Evolutionary conservation across 2,329 filamentous ascomycete genomes (phyloP).

Genomic region (Venturia effusa): DNA sequence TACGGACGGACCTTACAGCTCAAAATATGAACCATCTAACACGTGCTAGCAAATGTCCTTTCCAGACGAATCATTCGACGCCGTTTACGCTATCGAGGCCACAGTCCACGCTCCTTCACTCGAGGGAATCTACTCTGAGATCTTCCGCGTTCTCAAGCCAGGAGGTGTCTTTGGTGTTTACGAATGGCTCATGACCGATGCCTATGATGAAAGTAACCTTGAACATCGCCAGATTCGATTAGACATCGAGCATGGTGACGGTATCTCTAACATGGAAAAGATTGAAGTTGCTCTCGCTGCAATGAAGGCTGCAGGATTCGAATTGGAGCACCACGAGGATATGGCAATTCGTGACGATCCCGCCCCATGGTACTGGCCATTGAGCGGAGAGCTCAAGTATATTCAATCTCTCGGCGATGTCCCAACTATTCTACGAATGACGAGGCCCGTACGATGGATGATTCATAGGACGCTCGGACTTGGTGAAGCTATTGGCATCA

Average conservation of each 20-base stretch:
- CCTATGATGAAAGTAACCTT: conserved; percentile 81
- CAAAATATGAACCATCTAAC: conserved; percentile 9
- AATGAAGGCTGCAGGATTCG: conserved; percentile 80
- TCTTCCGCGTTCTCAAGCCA: conserved; percentile 90
- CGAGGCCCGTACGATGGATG: conserved; percentile 63
- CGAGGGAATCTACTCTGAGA: conserved; percentile 86
- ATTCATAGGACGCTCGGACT: conserved; percentile 68
- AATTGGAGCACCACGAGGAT: conserved; percentile 75
- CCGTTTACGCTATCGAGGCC: conserved; percentile 93
- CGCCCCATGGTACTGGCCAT: conserved; percentile 88
- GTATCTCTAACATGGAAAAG: conserved; percentile 95
- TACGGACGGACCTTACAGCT: conserved; percentile 20
- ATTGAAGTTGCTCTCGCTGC: conserved; percentile 70
- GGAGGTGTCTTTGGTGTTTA: conserved; percentile 94
- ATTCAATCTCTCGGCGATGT: conserved; percentile 70
- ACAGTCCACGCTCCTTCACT: conserved; percentile 89
- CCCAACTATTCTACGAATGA: conserved; percentile 80
- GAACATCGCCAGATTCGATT: conserved; percentile 83
- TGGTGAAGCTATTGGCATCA: conserved; percentile 64
- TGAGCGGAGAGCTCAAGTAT: conserved; percentile 76
- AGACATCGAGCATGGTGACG: conserved; percentile 89
- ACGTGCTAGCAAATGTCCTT: conserved; percentile 74
- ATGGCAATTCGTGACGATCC: conserved; percentile 61
- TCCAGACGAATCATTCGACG: conserved; percentile 83
- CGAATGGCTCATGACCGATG: conserved; percentile 97